Evolutionary conservation across 345 rosid genomes (phyloP).

Genomic region (Hibiscus trionum): DNA sequence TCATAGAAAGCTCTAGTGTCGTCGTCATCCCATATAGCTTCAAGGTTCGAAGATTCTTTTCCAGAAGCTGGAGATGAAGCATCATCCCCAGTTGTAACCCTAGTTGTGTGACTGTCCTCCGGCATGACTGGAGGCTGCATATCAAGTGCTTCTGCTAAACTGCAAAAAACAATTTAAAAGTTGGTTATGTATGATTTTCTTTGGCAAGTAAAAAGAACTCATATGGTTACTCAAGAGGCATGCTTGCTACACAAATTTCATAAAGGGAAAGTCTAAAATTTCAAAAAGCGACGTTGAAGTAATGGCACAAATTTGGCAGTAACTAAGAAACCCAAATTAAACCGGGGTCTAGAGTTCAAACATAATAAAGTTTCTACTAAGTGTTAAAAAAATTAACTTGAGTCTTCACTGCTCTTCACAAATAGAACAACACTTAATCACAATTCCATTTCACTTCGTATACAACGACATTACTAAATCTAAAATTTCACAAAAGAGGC

Average conservation of each 20-base stretch:
- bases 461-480: background rate
- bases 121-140: slow-evolving; percentile 99
- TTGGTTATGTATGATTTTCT: background rate
- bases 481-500: background rate
- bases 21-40: slow-evolving; percentile 96
- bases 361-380: background rate
- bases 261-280: background rate
- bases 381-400: background rate
- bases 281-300: background rate
- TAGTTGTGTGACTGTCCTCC: slow-evolving; percentile 92
- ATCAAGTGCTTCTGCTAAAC: slow-evolving; percentile 95
- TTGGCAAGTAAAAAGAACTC: background rate
- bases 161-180: slow-evolving; percentile 18
- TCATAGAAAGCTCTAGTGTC: slow-evolving; percentile 95
- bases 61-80: slow-evolving; percentile 57
- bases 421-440: background rate
- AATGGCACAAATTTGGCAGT: background rate
- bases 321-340: background rate
- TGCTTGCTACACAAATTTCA: background rate
- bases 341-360: background rate
- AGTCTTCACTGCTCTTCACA: background rate
- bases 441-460: background rate
- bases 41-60: slow-evolving; percentile 67
- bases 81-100: slow-evolving; percentile 85
- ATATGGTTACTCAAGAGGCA: background rate